Evolutionary conservation across 169 alveolate species (phyloP), one percentile per base, ranked within the genome.

Genomic region (Besnoitia besnoiti): DNA sequence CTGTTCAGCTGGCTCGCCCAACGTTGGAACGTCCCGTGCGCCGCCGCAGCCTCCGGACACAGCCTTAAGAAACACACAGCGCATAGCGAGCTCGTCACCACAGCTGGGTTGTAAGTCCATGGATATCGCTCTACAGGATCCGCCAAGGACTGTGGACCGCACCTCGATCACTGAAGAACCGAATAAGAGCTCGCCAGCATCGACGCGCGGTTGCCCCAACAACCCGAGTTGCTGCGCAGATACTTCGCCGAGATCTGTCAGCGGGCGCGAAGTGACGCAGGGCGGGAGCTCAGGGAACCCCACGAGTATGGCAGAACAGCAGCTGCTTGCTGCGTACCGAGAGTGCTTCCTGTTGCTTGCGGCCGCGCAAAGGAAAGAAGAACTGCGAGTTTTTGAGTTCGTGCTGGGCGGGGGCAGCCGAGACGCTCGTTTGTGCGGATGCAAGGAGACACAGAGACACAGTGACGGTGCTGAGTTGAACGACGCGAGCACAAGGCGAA

Each of bases 261-360:
- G 80, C 80, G 40, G 33, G n/a, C 2, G 44, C 10, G 33, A 44
- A 67, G 80, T 19, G 16, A 12, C 19, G 10, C 40, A 67, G 0
- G 0, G 40, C 19, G 44, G 14, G 16, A 67, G 33, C 46, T 10
- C 33, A 24, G 47, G 33, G 47, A 24, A 67, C 0, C 14, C 21
- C 24, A 37, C 33, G 24, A 10, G 47, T 67, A 12, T 67, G 3
- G 80, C 80, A 67, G 80, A 67, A 37, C 80, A 67, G 44, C 80
- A 67, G 46, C 80, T 67, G 47, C 80, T 67, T 10, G 80, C 80
- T n/a, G 80, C 80, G 40, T 67, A 67, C 46, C 80, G 80, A 0
- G 80, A 67, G 80, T 67, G 80, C 33, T 67, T 67, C 33, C 80
- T 67, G 40, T 37, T 67, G 46, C 46, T 67, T n/a, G 46, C 80